Percentiles rank a stretch among this genome's conserved stretches.
Conservation (phyloP, 495 filamentous ascomycete genomes). For the Lasiosphaeriaceae sp. region DNA sequence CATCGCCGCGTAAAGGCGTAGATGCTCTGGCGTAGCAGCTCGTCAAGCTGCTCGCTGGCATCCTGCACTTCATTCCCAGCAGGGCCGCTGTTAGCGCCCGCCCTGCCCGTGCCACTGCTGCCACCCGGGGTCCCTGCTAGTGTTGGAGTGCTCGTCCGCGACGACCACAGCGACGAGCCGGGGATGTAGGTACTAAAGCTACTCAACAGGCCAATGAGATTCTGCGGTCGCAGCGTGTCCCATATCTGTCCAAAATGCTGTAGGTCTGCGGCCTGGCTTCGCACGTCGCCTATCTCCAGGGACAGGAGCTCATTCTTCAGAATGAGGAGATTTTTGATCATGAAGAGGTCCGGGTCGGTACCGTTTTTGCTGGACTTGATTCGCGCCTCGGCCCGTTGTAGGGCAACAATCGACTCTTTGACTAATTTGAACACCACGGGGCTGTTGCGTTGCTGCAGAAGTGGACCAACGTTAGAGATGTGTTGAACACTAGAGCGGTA, state of each 20-base stretch:
- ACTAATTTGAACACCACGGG: conserved; percentile 44
- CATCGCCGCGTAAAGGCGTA: conserved; percentile 71
- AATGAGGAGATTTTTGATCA: conserved; percentile 85
- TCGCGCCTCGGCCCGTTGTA: conserved; percentile 51
- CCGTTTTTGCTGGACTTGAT: conserved; percentile 34
- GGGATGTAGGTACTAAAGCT: conserved; percentile 37
- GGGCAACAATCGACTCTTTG: conserved; percentile 40
- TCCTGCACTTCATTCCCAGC: conserved; percentile 39
- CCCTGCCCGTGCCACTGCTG: too few relatives aligned
- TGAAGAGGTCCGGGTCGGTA: conserved; percentile 75
- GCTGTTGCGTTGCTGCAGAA: conserved; percentile 48
- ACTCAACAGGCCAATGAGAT: conserved; percentile 38
- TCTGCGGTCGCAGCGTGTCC: conserved; percentile 59
- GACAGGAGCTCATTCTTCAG: conserved; percentile 89
- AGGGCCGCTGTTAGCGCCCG: conserved; percentile 3
- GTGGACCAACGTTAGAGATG: background rate
- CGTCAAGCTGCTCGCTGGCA: conserved; percentile 78
- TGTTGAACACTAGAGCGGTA: background rate
- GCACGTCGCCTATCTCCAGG: conserved; percentile 86
- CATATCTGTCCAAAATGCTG: conserved; percentile 73
- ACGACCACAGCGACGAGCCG: conserved; percentile 33
- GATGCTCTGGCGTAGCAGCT: conserved; percentile 69
- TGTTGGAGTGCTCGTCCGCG: conserved; percentile 19
- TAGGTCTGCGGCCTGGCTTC: conserved; percentile 50
- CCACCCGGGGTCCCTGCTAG: conserved; percentile 13